These are phyloP conservation scores for Aeschynomene evenia DNA, from an alignment of 306 rosid genomes.

Conservation along the genomic window DNA sequence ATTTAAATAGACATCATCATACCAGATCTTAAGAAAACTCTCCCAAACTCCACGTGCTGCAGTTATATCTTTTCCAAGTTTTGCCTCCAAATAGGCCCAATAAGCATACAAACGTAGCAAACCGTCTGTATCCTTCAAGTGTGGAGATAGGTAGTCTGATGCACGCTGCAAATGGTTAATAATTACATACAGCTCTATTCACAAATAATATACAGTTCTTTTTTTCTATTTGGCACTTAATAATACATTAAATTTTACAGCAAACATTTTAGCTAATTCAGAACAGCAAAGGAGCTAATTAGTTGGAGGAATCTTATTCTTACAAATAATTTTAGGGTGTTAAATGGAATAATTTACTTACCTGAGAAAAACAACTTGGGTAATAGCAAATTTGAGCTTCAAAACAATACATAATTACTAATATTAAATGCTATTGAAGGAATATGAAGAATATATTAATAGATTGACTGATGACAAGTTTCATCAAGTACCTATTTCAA, in stretches of 20 bases:
- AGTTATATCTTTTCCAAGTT: slow-evolving; percentile 54
- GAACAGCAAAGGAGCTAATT: neutral
- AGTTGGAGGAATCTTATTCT: neutral
- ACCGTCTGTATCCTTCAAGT: slow-evolving; percentile 70
- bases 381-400: neutral
- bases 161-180: slow-evolving; percentile 60
- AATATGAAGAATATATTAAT: neutral
- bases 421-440: neutral
- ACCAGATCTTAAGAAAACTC: slow-evolving; percentile 80
- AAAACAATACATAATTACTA: slow-evolving; percentile 9
- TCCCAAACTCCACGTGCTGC: slow-evolving; percentile 97
- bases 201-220: neutral
- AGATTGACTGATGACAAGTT: neutral
- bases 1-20: slow-evolving; percentile 26
- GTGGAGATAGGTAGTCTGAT: slow-evolving; percentile 72
- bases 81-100: slow-evolving; percentile 87
- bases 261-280: neutral
- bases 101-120: slow-evolving; percentile 70
- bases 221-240: too few species aligned
- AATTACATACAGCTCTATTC: slow-evolving; percentile 23
- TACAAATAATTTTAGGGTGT: neutral
- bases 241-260: slow-evolving; percentile 2
- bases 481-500: slow-evolving; percentile 3
- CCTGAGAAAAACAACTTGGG: neutral
- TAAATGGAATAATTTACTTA: slow-evolving; percentile 1